Percentiles rank a stretch among this genome's conserved stretches.
phyloP scores from a whole-genome alignment of 495 filamentous ascomycete genomes.

The Xylaria palmicola region DNA sequence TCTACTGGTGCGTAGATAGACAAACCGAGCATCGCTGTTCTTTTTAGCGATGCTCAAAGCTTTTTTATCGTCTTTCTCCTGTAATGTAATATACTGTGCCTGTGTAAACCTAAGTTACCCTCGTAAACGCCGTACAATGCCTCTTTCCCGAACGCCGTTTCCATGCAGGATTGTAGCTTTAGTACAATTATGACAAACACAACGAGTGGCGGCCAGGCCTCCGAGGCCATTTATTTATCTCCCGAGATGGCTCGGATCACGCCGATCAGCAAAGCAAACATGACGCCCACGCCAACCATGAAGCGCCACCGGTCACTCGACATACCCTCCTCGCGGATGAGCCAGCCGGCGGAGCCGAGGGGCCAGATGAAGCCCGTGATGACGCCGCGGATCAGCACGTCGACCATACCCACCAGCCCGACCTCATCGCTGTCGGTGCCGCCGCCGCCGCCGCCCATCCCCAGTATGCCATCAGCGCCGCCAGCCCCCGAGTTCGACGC shows the following conservation, averaged over 20 bases:
- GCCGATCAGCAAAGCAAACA: conserved; percentile 48
- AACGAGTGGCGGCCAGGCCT: no score
- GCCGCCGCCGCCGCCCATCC: conserved; percentile 35
- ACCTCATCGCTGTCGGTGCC: conserved; percentile 53
- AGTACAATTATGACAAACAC: neutral
- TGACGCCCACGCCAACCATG: conserved; percentile 77
- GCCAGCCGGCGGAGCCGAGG: conserved; percentile 77
- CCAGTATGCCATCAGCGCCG: conserved; percentile 32
- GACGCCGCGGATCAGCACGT: conserved; percentile 85
- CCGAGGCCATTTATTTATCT: conserved; percentile 21
- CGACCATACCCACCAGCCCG: conserved; percentile 48
- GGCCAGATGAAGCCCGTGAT: conserved; percentile 95
- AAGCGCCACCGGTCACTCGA: conserved; percentile 80
- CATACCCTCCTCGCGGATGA: conserved; percentile 83
- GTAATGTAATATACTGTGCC: neutral
- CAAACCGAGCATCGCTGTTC: conserved; percentile 25
- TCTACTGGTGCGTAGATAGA: conserved; percentile 25
- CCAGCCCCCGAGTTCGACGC: conserved; percentile 28
- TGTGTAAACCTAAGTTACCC: conserved; percentile 2
- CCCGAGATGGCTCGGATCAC: conserved; percentile 41
- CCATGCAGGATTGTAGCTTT: conserved; percentile 18
- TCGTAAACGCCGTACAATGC: conserved; percentile 23
- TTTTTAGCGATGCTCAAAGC: conserved; percentile 28
- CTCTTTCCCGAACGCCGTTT: conserved; percentile 15
- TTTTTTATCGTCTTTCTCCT: conserved; percentile 11